phyloP scores from a whole-genome alignment of 2,329 filamentous ascomycete species.

The Colletotrichum plurivorum region DNA sequence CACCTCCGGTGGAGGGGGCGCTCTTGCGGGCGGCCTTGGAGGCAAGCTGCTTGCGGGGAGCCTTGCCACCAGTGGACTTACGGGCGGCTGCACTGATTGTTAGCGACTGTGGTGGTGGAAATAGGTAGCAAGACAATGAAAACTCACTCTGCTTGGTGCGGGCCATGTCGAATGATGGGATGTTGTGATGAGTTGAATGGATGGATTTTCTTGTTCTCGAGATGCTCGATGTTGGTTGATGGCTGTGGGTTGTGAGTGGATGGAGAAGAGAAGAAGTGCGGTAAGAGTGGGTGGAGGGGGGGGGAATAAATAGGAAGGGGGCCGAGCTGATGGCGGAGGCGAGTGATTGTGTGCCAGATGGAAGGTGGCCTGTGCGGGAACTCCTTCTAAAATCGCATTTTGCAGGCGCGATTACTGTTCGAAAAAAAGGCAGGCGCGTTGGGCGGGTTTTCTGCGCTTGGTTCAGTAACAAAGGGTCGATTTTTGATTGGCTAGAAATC shows the following conservation, averaged over 20 bases:
- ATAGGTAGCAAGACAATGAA: no score
- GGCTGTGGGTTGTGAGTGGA: constrained; percentile 55
- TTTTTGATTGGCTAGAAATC: constrained; percentile 43
- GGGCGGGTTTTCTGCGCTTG: constrained; percentile 28
- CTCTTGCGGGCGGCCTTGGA: constrained; percentile 99
- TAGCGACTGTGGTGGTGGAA: not conserved
- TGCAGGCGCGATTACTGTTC: constrained; percentile 27
- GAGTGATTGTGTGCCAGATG: constrained; percentile 43
- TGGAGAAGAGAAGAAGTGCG: constrained; percentile 51
- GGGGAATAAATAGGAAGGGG: constrained; percentile 46
- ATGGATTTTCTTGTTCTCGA: constrained; percentile 48
- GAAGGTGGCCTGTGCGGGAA: constrained; percentile 38
- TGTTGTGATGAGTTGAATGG: constrained; percentile 44
- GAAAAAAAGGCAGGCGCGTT: constrained; percentile 25
- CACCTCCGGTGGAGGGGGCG: constrained; percentile 95
- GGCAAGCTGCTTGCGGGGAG: constrained; percentile 94
- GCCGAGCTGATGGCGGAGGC: constrained; percentile 49
- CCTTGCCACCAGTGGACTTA: constrained; percentile 86
- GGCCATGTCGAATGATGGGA: constrained; percentile 66
- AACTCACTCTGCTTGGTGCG: constrained; percentile 72
- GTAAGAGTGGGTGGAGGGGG: constrained; percentile 45
- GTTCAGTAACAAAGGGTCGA: constrained; percentile 23
- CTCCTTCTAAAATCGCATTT: constrained; percentile 31
- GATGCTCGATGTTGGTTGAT: constrained; percentile 47
- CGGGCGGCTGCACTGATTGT: constrained; percentile 58